Evolutionary conservation across 345 rosid genomes (phyloP).

Genomic region (Pseudoturritis turrita): DNA sequence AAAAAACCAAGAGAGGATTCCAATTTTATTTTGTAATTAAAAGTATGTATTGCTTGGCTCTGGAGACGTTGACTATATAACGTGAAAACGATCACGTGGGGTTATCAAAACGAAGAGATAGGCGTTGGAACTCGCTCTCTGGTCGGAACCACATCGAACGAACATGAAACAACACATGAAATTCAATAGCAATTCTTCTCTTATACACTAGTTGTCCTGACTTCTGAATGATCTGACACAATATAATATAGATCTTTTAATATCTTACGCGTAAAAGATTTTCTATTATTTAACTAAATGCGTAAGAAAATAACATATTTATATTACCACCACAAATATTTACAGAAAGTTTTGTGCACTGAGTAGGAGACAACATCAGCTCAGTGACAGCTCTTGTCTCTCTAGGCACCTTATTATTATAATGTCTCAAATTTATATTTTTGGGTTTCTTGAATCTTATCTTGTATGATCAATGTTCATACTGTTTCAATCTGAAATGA

Average conservation of each 20-base stretch:
- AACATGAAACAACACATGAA: constrained; percentile 22
- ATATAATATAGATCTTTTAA: neutral
- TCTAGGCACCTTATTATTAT: constrained; percentile 14
- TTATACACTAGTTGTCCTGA: neutral
- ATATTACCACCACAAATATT: neutral
- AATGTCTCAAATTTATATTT: neutral
- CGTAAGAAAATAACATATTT: neutral
- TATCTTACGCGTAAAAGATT: neutral
- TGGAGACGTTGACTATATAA: constrained; percentile 6
- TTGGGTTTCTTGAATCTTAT: constrained; percentile 1
- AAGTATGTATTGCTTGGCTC: neutral
- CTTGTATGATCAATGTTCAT: neutral
- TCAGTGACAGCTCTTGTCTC: constrained; percentile 30
- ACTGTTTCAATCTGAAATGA: constrained; percentile 1
- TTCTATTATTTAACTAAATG: neutral
- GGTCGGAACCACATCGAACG: constrained; percentile 24
- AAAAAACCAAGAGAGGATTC: too few species aligned
- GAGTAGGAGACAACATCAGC: constrained; percentile 30
- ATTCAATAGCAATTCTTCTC: constrained; percentile 8
- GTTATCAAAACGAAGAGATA: constrained; percentile 31
- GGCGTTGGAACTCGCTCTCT: constrained; percentile 30
- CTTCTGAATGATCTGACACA: neutral
- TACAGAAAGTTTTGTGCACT: constrained; percentile 17
- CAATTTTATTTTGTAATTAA: too few species aligned
- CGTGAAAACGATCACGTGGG: constrained; percentile 27